These are phyloP conservation scores for Boletus bicolor DNA, from an alignment of 768 basidiomycete genomes.

Conservation along the genomic window DNA sequence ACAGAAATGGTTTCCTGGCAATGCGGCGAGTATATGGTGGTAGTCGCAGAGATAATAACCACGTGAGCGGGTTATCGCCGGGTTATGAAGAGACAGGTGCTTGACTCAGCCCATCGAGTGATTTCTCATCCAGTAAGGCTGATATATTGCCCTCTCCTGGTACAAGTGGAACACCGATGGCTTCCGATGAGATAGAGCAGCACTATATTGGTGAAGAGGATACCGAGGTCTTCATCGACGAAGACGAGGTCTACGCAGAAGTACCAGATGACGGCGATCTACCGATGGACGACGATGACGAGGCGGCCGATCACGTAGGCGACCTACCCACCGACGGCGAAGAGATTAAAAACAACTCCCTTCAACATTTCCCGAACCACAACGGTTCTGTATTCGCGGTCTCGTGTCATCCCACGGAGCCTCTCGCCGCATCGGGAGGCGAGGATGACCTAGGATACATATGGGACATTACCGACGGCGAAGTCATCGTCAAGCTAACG, in stretches of 20 bases:
- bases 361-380: slow-evolving; percentile 70
- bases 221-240: slow-evolving; percentile 58
- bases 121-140: slow-evolving; percentile 24
- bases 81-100: not conserved
- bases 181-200: slow-evolving; percentile 37
- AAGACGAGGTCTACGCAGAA: slow-evolving; percentile 64
- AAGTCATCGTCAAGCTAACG: slow-evolving; percentile 76
- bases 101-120: slow-evolving; percentile 5
- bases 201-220: slow-evolving; percentile 40
- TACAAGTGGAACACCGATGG: slow-evolving; percentile 14
- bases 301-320: slow-evolving; percentile 46
- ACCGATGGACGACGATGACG: slow-evolving; percentile 72
- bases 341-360: slow-evolving; percentile 55
- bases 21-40: not conserved
- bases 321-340: slow-evolving; percentile 41
- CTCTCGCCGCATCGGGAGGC: slow-evolving; percentile 87
- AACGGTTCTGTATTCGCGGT: slow-evolving; percentile 79
- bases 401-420: slow-evolving; percentile 74
- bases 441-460: slow-evolving; percentile 95
- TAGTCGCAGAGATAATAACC: not conserved
- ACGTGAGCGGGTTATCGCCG: not conserved
- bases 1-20: not conserved
- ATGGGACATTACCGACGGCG: slow-evolving; percentile 83
- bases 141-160: not conserved
- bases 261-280: slow-evolving; percentile 62